phyloP scores from a whole-genome alignment of 2,329 filamentous ascomycete species.

The Diatrype stigma region DNA sequence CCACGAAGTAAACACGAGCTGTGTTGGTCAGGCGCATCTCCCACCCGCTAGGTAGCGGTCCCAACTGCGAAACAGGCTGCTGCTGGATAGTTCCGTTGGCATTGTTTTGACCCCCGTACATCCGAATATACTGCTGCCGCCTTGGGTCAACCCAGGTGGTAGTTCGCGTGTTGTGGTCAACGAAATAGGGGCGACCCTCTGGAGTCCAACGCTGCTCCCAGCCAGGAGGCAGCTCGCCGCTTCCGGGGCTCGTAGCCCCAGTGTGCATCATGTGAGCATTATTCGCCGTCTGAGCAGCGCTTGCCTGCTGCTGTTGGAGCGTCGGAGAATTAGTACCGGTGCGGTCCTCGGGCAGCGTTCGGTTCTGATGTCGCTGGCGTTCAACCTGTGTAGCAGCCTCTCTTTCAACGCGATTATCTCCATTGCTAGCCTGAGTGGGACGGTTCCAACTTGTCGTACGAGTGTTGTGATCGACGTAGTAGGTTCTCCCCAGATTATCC shows the following conservation, averaged over 20 bases:
- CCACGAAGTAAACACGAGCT: constrained; percentile 95
- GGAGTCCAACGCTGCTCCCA: constrained; percentile 97
- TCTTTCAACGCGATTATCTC: constrained; percentile 72
- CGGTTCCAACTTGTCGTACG: constrained; percentile 95
- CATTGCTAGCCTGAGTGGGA: constrained; percentile 73
- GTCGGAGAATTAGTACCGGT: constrained; percentile 91
- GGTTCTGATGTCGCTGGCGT: constrained; percentile 88
- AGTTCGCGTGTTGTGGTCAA: constrained; percentile 96
- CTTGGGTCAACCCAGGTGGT: constrained; percentile 98
- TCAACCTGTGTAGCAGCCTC: constrained; percentile 92
- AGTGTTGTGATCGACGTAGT: constrained; percentile 98
- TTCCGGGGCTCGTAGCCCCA: constrained; percentile 88
- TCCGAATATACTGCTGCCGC: constrained; percentile 95
- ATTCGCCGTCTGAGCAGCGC: constrained; percentile 30
- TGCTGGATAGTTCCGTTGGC: constrained; percentile 87
- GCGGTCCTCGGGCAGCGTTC: constrained; percentile 91
- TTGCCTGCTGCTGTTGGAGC: constrained; percentile 49
- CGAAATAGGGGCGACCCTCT: constrained; percentile 92
- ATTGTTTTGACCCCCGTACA: constrained; percentile 88
- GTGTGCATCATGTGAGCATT: constrained; percentile 88
- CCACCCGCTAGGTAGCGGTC: constrained; percentile 93
- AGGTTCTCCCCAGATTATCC: constrained; percentile 90
- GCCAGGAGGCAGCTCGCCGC: constrained; percentile 87
- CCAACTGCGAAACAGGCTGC: constrained; percentile 94
- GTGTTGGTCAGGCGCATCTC: constrained; percentile 99